Evolutionary conservation across 192 early-diverging fungal genomes (phyloP).

Genomic region (Jimgerdemannia flammicorona): DNA sequence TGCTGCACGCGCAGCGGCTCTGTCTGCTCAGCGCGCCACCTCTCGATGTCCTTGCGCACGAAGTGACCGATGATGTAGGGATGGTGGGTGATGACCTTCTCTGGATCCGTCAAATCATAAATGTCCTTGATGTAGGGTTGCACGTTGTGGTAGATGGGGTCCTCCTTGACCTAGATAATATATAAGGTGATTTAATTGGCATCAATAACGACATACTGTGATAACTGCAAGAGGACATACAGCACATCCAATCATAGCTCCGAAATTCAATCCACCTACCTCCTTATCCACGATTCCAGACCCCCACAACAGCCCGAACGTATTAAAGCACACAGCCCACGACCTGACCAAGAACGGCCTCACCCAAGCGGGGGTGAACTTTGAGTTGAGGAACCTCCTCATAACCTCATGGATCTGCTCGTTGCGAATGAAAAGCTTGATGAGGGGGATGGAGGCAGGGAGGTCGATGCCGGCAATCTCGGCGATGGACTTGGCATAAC

Average conservation of each 20-base stretch:
- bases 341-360: background rate
- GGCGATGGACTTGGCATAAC: constrained; percentile 6
- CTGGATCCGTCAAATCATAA: constrained; percentile 1
- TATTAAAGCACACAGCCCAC: constrained; percentile 1
- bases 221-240: too few relatives aligned
- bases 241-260: too few relatives aligned
- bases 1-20: background rate
- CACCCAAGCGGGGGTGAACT: background rate
- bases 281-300: constrained; percentile 4
- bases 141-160: constrained; percentile 1
- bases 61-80: constrained; percentile 9
- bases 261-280: background rate
- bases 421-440: background rate
- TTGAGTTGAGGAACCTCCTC: background rate
- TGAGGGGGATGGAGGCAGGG: background rate
- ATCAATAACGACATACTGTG: too few relatives aligned
- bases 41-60: constrained; percentile 2
- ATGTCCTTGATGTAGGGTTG: constrained; percentile 7
- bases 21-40: constrained; percentile 7
- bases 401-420: background rate
- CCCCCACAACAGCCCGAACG: constrained; percentile 2
- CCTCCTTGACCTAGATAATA: background rate
- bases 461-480: constrained; percentile 1
- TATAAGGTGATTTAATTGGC: too few relatives aligned
- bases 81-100: constrained; percentile 4